These are phyloP conservation scores for Citrus hindsii DNA, from an alignment of 345 rosid genomes.

Conservation along the genomic window DNA sequence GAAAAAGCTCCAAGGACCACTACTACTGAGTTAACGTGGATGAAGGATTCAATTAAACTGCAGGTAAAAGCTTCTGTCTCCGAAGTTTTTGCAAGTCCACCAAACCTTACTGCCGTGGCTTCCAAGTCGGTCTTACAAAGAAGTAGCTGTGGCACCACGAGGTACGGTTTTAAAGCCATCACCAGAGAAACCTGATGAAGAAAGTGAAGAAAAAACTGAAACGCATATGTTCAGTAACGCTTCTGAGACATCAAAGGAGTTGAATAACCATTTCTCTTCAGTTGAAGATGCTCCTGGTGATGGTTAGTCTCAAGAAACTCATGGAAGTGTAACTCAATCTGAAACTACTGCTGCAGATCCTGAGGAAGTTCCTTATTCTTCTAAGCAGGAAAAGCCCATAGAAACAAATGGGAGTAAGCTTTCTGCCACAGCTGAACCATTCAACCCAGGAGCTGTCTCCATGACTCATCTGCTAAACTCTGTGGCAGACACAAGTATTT, in stretches of 20 bases:
- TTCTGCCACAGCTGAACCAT: too few relatives aligned
- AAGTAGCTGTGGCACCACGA: conserved; percentile 63
- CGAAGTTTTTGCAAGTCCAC: conserved; percentile 30
- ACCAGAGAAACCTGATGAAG: conserved; percentile 33
- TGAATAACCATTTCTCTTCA: conserved; percentile 6
- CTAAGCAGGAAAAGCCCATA: too few relatives aligned
- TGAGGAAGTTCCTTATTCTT: too few relatives aligned
- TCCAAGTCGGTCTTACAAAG: conserved; percentile 62
- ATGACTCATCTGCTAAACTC: too few relatives aligned
- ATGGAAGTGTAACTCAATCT: too few relatives aligned
- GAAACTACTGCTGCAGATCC: too few relatives aligned
- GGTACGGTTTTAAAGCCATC: conserved; percentile 56
- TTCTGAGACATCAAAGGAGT: conserved; percentile 27
- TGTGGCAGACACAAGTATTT: too few relatives aligned
- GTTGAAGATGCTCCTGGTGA: conserved; percentile 17
- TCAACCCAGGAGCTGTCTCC: too few relatives aligned
- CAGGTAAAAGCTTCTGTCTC: conserved; percentile 27
- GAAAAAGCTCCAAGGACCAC: conserved; percentile 21
- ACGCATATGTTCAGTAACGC: conserved; percentile 20
- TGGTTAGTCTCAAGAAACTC: too few relatives aligned
- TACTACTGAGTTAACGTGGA: conserved; percentile 12
- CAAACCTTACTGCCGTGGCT: conserved; percentile 38
- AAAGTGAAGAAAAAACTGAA: conserved; percentile 31
- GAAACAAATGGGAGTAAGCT: too few relatives aligned
- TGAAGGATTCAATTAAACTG: conserved; percentile 23